phyloP scores from a whole-genome alignment of 106 monocot species.

The Allium cepa region DNA sequence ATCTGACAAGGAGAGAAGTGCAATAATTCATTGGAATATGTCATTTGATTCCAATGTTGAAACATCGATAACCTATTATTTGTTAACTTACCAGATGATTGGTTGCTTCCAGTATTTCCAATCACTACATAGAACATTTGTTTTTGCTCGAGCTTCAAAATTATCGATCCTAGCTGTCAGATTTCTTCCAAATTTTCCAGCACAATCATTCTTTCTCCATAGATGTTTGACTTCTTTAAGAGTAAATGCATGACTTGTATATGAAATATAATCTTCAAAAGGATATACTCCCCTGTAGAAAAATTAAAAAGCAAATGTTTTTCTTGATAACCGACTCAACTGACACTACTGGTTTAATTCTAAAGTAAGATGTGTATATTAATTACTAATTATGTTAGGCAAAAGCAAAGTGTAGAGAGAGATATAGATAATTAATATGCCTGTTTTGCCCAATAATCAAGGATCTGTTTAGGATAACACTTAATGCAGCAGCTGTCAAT shows the following conservation, averaged over 20 bases:
- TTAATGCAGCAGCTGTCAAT: constrained; percentile 87
- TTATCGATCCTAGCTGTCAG: constrained; percentile 66
- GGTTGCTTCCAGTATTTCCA: constrained; percentile 90
- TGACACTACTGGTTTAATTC: neutral
- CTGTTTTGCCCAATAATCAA: constrained; percentile 97
- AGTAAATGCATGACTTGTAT: constrained; percentile 70
- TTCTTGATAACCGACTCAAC: constrained; percentile 4
- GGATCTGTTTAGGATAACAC: constrained; percentile 86
- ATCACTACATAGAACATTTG: constrained; percentile 85
- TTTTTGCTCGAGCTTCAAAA: constrained; percentile 61
- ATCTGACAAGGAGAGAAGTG: no score
- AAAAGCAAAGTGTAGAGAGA: neutral
- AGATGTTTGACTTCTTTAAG: constrained; percentile 83
- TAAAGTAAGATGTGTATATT: neutral
- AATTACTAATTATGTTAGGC: no score
- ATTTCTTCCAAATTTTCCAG: constrained; percentile 42
- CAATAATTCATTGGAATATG: no score
- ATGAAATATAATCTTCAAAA: constrained; percentile 82
- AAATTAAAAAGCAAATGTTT: constrained; percentile 1
- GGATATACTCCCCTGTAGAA: constrained; percentile 74
- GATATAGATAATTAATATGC: constrained; percentile 54
- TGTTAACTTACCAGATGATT: constrained; percentile 64
- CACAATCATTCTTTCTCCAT: constrained; percentile 89
- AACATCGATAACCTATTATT: neutral
- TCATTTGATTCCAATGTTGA: neutral